Evolutionary conservation across 75 land plant species (phyloP), one percentile per base, ranked within the genome.

Genomic region (Picea glauca): DNA sequence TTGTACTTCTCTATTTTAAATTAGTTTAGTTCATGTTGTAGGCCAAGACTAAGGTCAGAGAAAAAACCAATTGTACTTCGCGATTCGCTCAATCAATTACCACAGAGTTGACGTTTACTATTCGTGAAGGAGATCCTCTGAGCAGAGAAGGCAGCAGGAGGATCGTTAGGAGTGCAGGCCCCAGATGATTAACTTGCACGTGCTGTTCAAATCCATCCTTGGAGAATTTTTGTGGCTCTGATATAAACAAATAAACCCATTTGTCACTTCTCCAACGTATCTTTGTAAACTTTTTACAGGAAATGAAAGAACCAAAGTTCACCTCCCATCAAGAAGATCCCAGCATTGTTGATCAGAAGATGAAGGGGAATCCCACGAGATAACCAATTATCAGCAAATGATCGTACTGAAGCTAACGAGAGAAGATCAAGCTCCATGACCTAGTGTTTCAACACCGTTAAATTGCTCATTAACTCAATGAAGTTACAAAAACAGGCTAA

Each of bases 281-380:
- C 4, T 76, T 15, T 11, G 23, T 32, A 35, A 20, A 65, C 13
- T 6, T 30, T 13, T 38, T 78, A 11, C 8, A 40, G 40, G 11
- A 5, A 32, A 33, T 12, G 4, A 12, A 18, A 18, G 54, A 21
- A 64, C 5, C 8, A 21, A 46, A 23, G 65, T 4, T 80, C 58
- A 88, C 90, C 86, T 60, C 75, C 80, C 89, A 89, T 79, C 72
- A 31, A 79, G 54, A 77, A 81, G 13, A 89, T 88, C 32, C 92
- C 92, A 2, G 91, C 93, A 68, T 91, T 91, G 74, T 89, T 91
- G 82, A 91, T 83, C 9, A 91, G 83, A 18, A 85, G 75, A 79
- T 91, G 83, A 76, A 89, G 78, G 32, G 91, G 85, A 58, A 61
- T 32, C 43, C 75, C 78, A 5, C 81, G 82, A 3, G 79, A 70